These are phyloP conservation scores for Lodderomyces parapsilosis DNA, from an alignment of 1,139 yeast genomes.

Conservation along the genomic window DNA sequence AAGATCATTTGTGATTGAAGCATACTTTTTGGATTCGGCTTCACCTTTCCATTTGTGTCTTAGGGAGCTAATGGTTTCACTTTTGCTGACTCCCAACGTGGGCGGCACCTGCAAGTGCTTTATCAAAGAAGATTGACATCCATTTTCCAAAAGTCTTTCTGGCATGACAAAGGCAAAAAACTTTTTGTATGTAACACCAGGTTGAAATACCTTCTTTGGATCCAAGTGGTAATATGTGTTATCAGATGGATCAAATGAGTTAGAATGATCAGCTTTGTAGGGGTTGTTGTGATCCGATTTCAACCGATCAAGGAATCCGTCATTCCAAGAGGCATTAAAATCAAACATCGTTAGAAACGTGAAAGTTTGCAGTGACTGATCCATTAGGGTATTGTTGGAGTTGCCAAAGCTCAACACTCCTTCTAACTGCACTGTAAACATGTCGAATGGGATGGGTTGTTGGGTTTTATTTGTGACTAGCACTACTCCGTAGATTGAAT, in stretches of 20 bases:
- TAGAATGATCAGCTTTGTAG: conserved; percentile 15
- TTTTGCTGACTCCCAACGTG: conserved; percentile 31
- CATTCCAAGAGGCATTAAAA: conserved; percentile 44
- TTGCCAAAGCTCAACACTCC: conserved; percentile 30
- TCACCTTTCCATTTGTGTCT: conserved; percentile 28
- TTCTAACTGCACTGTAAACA: conserved; percentile 41
- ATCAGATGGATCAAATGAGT: conserved; percentile 32
- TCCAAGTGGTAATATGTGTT: conserved; percentile 28
- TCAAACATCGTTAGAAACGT: conserved; percentile 40
- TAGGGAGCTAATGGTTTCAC: conserved; percentile 27
- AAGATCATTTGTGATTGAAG: conserved; percentile 30
- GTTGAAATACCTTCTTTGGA: conserved; percentile 27
- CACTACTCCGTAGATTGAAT: conserved; percentile 39
- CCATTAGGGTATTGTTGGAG: conserved; percentile 12
- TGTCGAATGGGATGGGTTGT: conserved; percentile 35
- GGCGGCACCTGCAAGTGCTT: conserved; percentile 40
- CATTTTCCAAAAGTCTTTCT: conserved; percentile 34
- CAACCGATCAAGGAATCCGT: conserved; percentile 32
- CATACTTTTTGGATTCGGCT: conserved; percentile 16
- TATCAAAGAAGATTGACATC: conserved; percentile 36
- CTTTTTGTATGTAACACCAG: conserved; percentile 37
- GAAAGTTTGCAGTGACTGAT: conserved; percentile 12
- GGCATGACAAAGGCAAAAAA: conserved; percentile 42
- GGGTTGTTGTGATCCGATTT: conserved; percentile 30
- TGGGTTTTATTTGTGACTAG: conserved; percentile 32